Evolutionary conservation across 495 filamentous ascomycete species (phyloP), one percentile per base, ranked within the genome.

Genomic region (Aspergillus taichungensis): DNA sequence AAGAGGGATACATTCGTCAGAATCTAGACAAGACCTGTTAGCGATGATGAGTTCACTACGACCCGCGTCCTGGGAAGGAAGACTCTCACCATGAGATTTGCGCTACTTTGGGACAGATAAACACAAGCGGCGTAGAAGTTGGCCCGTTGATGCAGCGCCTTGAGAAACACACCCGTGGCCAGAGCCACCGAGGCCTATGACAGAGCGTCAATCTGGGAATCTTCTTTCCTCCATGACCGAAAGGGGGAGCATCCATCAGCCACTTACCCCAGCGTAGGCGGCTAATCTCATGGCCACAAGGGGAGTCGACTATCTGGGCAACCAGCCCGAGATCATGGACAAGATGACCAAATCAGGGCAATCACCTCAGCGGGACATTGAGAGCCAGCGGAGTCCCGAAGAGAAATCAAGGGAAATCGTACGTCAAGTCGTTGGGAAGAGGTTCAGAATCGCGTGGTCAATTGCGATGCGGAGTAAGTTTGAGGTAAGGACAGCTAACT

Each of bases 71-170:
- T 24, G 34, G 31, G 34, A 18, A 18, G 33, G 42, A 60, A n/a
- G n/a, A n/a, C n/a, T n/a, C 76, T 53, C 46, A 92, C 90, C 83
- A 97, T 89, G 37, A 96, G 72, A 56, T 90, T 95, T 46, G 91
- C 81, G 68, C 87, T 97, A 63, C 87, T 95, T 62, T 97, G 91
- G 38, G 88, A 85, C 11, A 98, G 77, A 66, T 97, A 95, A 29
- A 98, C 94, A 62, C 87, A 89, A 42, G 91, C 89, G 11, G 91
- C 85, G 64, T 98, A 98, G 77, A 97, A 97, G 60, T 98, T 98
- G 43, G 92, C 77, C 51, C 92, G 79, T 65, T 97, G 85, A 59
- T 92, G 87, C 64, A 96, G 87, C 36, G 92, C 94, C 56, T 87
- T 88, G 39, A 94, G 65, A 46, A 97, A 72, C 33, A 92, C 88